A percentile compares a stretch with the other conserved stretches of the same genome.
These are phyloP conservation scores for Cyberlindnera samutprakarnensis DNA, from an alignment of 805 yeast genomes.

Conservation along the genomic window DNA sequence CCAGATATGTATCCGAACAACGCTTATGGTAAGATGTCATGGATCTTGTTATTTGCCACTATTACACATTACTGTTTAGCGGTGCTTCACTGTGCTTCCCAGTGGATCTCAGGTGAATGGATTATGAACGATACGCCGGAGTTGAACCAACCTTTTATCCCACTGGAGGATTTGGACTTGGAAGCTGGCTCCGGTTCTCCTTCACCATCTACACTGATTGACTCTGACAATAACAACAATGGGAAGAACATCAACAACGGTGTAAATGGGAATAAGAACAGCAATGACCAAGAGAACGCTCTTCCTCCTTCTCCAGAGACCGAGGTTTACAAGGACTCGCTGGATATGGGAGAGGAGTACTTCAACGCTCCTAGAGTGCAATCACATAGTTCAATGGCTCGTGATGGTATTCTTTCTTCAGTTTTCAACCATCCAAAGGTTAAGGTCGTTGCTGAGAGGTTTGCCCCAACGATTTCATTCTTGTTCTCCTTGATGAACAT, in stretches of 20 bases:
- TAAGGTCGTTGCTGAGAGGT: constrained; percentile 17
- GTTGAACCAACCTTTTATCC: constrained; percentile 19
- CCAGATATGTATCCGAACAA: constrained; percentile 71
- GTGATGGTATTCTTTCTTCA: constrained; percentile 28
- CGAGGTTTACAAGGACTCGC: constrained; percentile 18
- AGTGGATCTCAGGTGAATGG: constrained; percentile 30
- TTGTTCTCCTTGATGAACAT: constrained; percentile 50
- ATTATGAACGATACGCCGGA: constrained; percentile 6
- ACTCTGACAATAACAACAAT: constrained; percentile 7
- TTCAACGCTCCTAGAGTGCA: constrained; percentile 4
- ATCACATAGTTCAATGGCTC: constrained; percentile 10
- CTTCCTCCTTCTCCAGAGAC: constrained; percentile 14
- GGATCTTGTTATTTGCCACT: constrained; percentile 47
- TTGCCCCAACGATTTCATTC: constrained; percentile 22
- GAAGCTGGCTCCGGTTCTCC: constrained; percentile 16
- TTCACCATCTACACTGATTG: constrained; percentile 19
- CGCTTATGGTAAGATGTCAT: constrained; percentile 61
- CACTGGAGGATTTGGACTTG: constrained; percentile 23
- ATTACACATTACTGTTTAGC: constrained; percentile 50
- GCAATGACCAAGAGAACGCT: neutral
- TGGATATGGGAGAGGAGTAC: constrained; percentile 14
- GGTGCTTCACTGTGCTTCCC: constrained; percentile 37
- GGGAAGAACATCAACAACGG: neutral
- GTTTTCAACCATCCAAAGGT: constrained; percentile 26
- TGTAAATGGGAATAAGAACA: too few relatives aligned